Evolutionary conservation across 2,329 filamentous ascomycete genomes (phyloP).

Genomic region (Beauveria pseudobassiana): DNA sequence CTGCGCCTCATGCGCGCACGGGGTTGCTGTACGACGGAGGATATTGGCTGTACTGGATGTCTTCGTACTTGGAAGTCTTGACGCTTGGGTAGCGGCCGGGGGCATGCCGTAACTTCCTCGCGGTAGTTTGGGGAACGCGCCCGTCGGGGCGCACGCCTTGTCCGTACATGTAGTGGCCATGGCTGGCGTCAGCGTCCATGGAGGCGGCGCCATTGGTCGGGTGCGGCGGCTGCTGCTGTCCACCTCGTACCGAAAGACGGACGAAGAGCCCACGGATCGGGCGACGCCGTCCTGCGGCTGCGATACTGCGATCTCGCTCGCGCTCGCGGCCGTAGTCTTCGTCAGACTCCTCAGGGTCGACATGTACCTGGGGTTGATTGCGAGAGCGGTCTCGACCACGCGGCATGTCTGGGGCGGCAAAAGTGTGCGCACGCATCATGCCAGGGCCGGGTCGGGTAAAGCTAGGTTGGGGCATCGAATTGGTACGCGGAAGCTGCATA

Average conservation of each 20-base stretch:
- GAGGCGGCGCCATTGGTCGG: slow-evolving; percentile 20
- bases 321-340: slow-evolving; percentile 23
- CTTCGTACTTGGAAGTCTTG: neutral
- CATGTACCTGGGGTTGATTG: slow-evolving; percentile 30
- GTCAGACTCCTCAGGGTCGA: slow-evolving; percentile 27
- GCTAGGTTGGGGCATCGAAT: slow-evolving; percentile 27
- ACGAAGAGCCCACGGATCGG: slow-evolving; percentile 19
- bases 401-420: slow-evolving; percentile 19
- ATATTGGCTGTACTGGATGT: slow-evolving; percentile 8
- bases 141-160: neutral
- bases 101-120: neutral
- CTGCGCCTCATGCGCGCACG: neutral
- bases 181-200: neutral
- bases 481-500: slow-evolving; percentile 24
- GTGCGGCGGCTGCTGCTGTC: slow-evolving; percentile 21
- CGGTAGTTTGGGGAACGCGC: neutral
- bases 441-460: slow-evolving; percentile 23
- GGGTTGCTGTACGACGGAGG: neutral
- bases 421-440: slow-evolving; percentile 28
- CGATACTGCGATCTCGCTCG: slow-evolving; percentile 26
- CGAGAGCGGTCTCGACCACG: slow-evolving; percentile 32
- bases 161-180: neutral
- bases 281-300: slow-evolving; percentile 27
- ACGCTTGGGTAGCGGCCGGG: neutral
- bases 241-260: slow-evolving; percentile 22